These are phyloP conservation scores for Geosmithia morbida DNA, from an alignment of 2,329 filamentous ascomycete genomes.

Conservation along the genomic window DNA sequence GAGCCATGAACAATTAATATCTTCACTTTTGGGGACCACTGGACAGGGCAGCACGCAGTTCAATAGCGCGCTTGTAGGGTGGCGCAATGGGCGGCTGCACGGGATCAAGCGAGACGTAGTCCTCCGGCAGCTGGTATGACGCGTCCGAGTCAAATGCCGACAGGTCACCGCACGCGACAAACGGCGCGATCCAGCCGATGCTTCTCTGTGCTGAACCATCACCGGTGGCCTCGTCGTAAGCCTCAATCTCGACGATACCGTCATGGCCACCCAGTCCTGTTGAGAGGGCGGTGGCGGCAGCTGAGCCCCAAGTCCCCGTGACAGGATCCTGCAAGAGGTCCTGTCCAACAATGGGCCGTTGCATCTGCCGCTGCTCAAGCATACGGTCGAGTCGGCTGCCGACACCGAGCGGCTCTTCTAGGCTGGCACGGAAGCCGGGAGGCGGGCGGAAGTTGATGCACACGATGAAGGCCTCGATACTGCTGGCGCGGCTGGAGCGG, in stretches of 20 bases:
- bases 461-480: conserved; percentile 92
- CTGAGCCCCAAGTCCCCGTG: conserved; percentile 28
- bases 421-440: conserved; percentile 55
- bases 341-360: conserved; percentile 24
- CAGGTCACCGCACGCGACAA: conserved; percentile 92
- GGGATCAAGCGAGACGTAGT: conserved; percentile 76
- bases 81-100: conserved; percentile 92
- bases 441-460: conserved; percentile 82
- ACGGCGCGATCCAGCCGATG: conserved; percentile 76
- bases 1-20: not conserved
- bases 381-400: conserved; percentile 38
- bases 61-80: conserved; percentile 82
- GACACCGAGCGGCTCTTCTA: conserved; percentile 61
- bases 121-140: conserved; percentile 77
- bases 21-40: conserved; percentile 2
- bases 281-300: conserved; percentile 5
- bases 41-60: conserved; percentile 37
- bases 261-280: conserved; percentile 9
- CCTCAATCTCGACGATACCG: conserved; percentile 29
- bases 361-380: conserved; percentile 25
- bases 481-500: conserved; percentile 85
- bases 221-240: conserved; percentile 26
- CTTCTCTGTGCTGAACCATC: conserved; percentile 11
- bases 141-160: conserved; percentile 93
- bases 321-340: conserved; percentile 29